Evolutionary conservation across 78 protist species (phyloP).

Genomic region (Dictyostelium brefeldianum): DNA sequence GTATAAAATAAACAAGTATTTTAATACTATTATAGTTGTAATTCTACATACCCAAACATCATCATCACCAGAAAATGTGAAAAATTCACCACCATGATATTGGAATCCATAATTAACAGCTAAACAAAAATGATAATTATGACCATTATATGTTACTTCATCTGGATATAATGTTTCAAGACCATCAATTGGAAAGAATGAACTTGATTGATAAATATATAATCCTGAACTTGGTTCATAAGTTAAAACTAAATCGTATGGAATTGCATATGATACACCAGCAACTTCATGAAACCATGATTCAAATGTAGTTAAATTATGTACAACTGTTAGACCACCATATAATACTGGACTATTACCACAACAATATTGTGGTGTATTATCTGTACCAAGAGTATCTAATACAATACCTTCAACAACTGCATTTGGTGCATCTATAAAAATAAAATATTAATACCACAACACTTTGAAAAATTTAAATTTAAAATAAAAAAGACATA

Average conservation of each 20-base stretch:
- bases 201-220: not conserved
- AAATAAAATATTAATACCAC: not conserved
- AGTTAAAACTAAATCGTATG: not conserved
- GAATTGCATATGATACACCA: not conserved
- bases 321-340: not conserved
- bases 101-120: conserved; percentile 19
- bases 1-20: too few species aligned
- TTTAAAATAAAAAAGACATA: too few species aligned
- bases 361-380: not conserved
- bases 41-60: conserved; percentile 51
- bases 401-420: not conserved
- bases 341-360: not conserved
- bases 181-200: conserved; percentile 44
- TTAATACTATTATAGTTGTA: too few species aligned
- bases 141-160: not conserved
- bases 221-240: not conserved
- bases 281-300: not conserved
- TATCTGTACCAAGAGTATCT: not conserved
- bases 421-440: not conserved
- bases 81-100: conserved; percentile 8
- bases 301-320: not conserved
- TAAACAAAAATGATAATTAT: conserved; percentile 16
- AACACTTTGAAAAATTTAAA: too few species aligned
- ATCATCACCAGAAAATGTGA: conserved; percentile 71
- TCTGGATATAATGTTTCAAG: not conserved